A percentile compares a stretch with the other conserved stretches of the same genome.
phyloP scores from a whole-genome alignment of 257 asterid species.

The Pogostemon cablin region DNA sequence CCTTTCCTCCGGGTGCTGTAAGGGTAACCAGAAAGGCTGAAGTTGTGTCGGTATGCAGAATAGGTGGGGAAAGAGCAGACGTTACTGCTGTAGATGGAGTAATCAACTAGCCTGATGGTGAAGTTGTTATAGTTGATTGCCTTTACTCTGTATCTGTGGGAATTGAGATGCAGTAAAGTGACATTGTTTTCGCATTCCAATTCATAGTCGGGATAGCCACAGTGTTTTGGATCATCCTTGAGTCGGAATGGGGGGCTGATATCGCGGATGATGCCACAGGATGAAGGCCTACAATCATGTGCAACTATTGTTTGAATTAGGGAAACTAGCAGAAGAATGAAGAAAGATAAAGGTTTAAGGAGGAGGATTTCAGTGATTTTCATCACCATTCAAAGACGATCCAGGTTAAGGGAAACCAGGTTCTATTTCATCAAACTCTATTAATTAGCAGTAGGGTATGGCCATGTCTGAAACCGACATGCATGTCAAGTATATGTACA shows the following conservation, averaged over 20 bases:
- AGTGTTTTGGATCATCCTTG: slow-evolving; percentile 43
- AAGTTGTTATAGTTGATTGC: slow-evolving; percentile 36
- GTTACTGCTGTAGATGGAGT: slow-evolving; percentile 16
- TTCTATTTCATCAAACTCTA: too few species aligned
- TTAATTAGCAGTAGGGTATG: too few species aligned
- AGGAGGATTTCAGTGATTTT: too few species aligned
- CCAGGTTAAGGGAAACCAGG: too few species aligned
- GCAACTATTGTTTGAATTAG: slow-evolving; percentile 13
- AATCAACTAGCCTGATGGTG: slow-evolving; percentile 38
- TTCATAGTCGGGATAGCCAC: slow-evolving; percentile 43
- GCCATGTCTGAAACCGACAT: too few species aligned
- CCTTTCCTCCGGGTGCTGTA: neutral
- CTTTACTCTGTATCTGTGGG: slow-evolving; percentile 26
- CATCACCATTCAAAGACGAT: too few species aligned
- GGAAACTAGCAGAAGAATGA: too few species aligned
- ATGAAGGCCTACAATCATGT: slow-evolving; percentile 32
- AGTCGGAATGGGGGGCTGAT: slow-evolving; percentile 49
- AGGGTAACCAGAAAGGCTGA: neutral
- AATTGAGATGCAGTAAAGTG: neutral
- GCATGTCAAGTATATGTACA: too few species aligned
- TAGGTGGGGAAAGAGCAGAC: slow-evolving; percentile 27
- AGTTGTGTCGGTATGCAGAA: neutral
- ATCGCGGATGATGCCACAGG: slow-evolving; percentile 40
- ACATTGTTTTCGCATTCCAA: slow-evolving; percentile 38
- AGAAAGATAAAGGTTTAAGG: too few species aligned